These are phyloP conservation scores for Boletus barrowsii DNA, from an alignment of 768 basidiomycete species.

Conservation along the genomic window DNA sequence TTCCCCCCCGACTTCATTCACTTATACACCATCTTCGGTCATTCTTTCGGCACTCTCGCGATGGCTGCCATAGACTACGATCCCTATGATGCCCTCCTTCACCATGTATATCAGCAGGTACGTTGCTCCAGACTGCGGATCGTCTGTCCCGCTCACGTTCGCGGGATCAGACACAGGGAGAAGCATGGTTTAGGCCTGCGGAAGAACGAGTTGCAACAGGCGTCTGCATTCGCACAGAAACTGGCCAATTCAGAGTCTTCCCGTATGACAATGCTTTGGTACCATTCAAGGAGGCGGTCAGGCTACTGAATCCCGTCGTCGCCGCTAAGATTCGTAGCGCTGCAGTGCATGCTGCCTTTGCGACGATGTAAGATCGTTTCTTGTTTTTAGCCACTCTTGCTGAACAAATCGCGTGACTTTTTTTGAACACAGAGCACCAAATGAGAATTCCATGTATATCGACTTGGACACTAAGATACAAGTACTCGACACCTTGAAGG, in stretches of 20 bases:
- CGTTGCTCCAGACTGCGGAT: constrained; percentile 8
- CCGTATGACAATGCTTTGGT: constrained; percentile 78
- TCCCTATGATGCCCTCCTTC: constrained; percentile 74
- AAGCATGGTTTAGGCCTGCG: constrained; percentile 82
- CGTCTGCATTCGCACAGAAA: constrained; percentile 69
- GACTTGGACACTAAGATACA: constrained; percentile 83
- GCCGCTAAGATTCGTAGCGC: constrained; percentile 79
- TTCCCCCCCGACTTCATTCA: not conserved
- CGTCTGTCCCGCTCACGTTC: constrained; percentile 1
- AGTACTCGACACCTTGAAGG: constrained; percentile 66
- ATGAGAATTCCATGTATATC: constrained; percentile 60
- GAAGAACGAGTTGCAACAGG: constrained; percentile 76
- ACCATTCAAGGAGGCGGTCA: constrained; percentile 77
- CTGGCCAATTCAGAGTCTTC: constrained; percentile 71
- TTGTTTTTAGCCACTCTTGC: not conserved
- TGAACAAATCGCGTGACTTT: not conserved
- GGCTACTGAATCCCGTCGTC: constrained; percentile 74
- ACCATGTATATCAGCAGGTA: constrained; percentile 76
- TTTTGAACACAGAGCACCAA: constrained; percentile 41
- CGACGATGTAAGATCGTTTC: constrained; percentile 51
- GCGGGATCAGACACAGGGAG: constrained; percentile 64
- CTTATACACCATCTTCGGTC: constrained; percentile 10
- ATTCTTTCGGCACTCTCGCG: not conserved
- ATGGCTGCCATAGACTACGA: constrained; percentile 64
- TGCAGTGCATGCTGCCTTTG: constrained; percentile 76